Evolutionary conservation across 805 yeast genomes (phyloP), one percentile per base, ranked within the genome.

Genomic region (Saccharomycopsis synnaedendra): DNA sequence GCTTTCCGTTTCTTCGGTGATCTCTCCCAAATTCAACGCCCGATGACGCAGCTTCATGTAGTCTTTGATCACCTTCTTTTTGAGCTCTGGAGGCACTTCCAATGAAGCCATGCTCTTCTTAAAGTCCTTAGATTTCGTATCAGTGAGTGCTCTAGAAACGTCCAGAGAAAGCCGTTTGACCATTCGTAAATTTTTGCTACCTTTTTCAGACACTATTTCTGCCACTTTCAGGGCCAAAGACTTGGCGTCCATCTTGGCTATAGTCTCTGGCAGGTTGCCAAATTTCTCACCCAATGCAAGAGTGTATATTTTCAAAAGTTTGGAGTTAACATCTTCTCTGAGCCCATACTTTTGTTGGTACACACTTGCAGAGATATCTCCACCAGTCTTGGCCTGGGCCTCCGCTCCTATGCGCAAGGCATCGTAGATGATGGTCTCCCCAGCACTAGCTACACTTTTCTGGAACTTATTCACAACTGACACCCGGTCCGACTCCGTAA

Each of bases 361-460:
- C 10, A 56, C 54, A 8, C 53, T 60, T n/a, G 55, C 60, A 36
- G 59, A 64, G 3, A 46, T 47, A 52, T 56, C 43, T 56, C 52
- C 43, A 11, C 58, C 58, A 27, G 66, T 65, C 43, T 55, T 59
- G 32, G 65, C 59, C 31, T 57, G 49, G 7, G 71, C 69, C 51
- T 67, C 55, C 32, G 61, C 55, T 27, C 46, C 55, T 41, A 55
- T 52, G 38, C 58, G 33, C n/a, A 47, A 40, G 11, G 50, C 54
- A 41, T 54, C 54, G 28, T 41, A 29, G 7, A 50, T 44, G 42
- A 48, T 48, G 11, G 71, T 40, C 60, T 55, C 48, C 47, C 46
- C 52, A 40, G 65, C 58, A 47, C 65, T 58, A 47, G 69, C 67
- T 35, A 72, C 59, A 47, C 50, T 58, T 42, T 64, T 65, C 62